Conservation (phyloP, 169 alveolate genomes). For the Plasmodium ovale region DNA sequence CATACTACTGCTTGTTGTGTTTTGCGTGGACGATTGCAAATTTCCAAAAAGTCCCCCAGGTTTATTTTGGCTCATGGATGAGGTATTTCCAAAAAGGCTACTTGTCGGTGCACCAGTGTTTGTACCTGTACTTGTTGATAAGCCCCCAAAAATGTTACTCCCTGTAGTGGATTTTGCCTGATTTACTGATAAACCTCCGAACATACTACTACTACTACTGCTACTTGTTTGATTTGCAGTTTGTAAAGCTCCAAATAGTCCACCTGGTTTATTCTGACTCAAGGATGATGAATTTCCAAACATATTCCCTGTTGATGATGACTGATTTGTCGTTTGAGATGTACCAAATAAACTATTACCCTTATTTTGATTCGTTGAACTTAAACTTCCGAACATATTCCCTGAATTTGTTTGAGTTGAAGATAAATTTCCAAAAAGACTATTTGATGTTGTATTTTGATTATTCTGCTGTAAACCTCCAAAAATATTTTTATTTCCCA, state of each 20-base stretch:
- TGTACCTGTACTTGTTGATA: constrained; percentile 3
- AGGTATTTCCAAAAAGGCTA: constrained; percentile 60
- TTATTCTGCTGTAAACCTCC: constrained; percentile 64
- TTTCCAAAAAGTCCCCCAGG: constrained; percentile 46
- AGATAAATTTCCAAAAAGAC: constrained; percentile 60
- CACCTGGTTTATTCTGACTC: constrained; percentile 41
- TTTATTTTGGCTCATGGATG: constrained; percentile 36
- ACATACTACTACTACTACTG: constrained; percentile 13
- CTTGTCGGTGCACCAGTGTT: constrained; percentile 19
- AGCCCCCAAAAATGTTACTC: constrained; percentile 51
- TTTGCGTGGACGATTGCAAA: constrained; percentile 7
- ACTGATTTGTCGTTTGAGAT: constrained; percentile 15
- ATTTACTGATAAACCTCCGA: constrained; percentile 18
- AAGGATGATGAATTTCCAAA: constrained; percentile 45
- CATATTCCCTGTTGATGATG: constrained; percentile 20
- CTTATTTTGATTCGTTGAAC: constrained; percentile 54
- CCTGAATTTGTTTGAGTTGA: constrained; percentile 36
- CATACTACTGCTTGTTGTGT: neutral
- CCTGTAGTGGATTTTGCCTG: constrained; percentile 23
- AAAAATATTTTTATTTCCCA: constrained; percentile 57
- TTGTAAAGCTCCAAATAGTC: constrained; percentile 30
- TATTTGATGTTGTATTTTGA: constrained; percentile 37
- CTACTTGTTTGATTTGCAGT: constrained; percentile 13
- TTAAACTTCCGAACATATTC: constrained; percentile 30
- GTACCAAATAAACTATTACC: constrained; percentile 58